Base-by-base conservation (phyloP, 1,139 yeast genomes). In the Saccharomycopsis crataegensis region DNA sequence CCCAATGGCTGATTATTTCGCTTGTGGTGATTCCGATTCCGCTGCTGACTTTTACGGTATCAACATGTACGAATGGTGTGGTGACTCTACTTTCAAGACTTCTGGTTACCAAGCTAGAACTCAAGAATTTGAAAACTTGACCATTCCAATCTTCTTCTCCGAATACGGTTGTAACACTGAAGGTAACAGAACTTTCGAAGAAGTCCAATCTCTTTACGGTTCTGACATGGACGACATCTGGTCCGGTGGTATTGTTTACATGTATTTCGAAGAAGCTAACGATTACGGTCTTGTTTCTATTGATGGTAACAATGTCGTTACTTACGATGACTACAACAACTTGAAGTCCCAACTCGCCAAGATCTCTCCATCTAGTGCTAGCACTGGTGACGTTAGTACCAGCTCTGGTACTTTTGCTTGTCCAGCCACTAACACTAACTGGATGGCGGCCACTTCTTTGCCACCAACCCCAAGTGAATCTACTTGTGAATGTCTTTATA, bases 31-130 rank as follows among this genome's bases (percentile, higher is more conserved):
- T 62, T 77, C 74, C 56, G 79, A 72, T 59, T 81, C 77, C 49
- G 75, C 79, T 65, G 85, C 86, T 57, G 91, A 84, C 68, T 87
- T 89, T 77, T 86, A 86, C 67, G 96, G 96, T 73, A 84, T 88
- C 61, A 89, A 89, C 76, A 88, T 86, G 82, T 89, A 89, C 74
- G 91, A 88, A 67, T 89, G 96, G 96, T 89, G 96, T 76, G 96
- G 96, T 50, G 62, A 70, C 43, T 81, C 93, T n/a, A 69, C 82
- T 48, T 89, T 74, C 73, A 62, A 70, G 53, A 62, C 70, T 7
- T 86, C 96, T n/a, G 96, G 96, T 59, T 89, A 86, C 71, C 67
- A 75, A 56, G 75, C 72, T 58, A 82, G 87, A 69, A 86, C 94
- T 56, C 68, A 77, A 48, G 79, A 83, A 59, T 88, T 86, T 71